phyloP scores from a whole-genome alignment of 768 basidiomycete species.

The Hypholoma sublateritium region DNA sequence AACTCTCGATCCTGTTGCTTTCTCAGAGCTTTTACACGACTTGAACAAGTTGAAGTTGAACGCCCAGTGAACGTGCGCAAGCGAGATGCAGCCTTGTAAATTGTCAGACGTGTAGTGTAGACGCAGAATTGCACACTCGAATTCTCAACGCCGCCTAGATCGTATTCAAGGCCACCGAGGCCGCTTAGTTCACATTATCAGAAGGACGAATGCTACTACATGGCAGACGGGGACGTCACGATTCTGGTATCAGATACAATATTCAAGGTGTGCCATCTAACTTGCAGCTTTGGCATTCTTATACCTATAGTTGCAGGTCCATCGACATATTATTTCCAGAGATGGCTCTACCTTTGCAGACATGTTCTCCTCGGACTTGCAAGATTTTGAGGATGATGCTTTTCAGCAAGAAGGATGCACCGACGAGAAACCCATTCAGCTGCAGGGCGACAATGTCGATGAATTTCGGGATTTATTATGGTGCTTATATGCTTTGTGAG shows the following conservation, averaged over 20 bases:
- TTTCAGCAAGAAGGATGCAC: slow-evolving; percentile 42
- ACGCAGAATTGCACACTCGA: neutral
- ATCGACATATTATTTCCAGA: slow-evolving; percentile 26
- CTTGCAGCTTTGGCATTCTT: neutral
- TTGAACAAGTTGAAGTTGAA: too few species aligned
- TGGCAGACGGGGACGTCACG: slow-evolving; percentile 42
- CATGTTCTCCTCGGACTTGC: slow-evolving; percentile 37
- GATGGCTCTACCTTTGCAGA: slow-evolving; percentile 36
- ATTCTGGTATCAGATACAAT: slow-evolving; percentile 42
- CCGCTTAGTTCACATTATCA: neutral
- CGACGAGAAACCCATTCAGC: slow-evolving; percentile 49
- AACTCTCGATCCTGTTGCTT: too few species aligned
- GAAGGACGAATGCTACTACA: slow-evolving; percentile 31
- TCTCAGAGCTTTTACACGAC: too few species aligned
- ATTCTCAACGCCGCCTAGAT: neutral
- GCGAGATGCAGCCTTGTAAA: too few species aligned
- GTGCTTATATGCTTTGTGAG: slow-evolving; percentile 54
- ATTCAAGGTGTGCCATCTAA: slow-evolving; percentile 37
- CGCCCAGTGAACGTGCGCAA: too few species aligned
- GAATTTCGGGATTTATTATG: slow-evolving; percentile 52
- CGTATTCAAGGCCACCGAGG: too few species aligned
- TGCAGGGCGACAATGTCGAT: slow-evolving; percentile 48
- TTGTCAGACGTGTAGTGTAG: too few species aligned
- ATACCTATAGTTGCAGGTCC: slow-evolving; percentile 11
- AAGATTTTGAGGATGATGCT: neutral